A percentile compares a stretch with the other conserved stretches of the same genome.
Conservation (phyloP, 768 basidiomycete species). For the Pleurotus giganteus region DNA sequence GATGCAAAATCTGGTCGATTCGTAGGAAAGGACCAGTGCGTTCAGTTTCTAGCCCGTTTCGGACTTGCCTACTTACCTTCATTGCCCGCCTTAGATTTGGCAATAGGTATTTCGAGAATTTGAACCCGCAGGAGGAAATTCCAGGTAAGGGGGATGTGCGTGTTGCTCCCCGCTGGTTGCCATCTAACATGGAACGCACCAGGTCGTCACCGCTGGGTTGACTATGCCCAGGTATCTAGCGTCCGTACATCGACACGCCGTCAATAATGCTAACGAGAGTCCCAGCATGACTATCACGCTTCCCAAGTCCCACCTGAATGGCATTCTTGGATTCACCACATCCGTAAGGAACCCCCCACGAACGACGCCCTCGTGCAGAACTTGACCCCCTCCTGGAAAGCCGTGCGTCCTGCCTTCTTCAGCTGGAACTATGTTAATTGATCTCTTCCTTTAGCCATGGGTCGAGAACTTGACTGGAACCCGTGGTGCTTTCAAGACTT, state of each 20-base stretch:
- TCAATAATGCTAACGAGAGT: conserved; percentile 5
- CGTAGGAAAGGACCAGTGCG: conserved; percentile 82
- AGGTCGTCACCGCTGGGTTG: conserved; percentile 98
- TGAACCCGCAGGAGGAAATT: conserved; percentile 81
- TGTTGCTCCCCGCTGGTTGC: neutral
- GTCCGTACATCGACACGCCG: neutral
- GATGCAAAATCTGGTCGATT: conserved; percentile 86
- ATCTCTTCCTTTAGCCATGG: conserved; percentile 57
- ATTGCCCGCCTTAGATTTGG: conserved; percentile 61
- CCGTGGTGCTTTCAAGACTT: conserved; percentile 83
- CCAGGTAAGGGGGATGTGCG: conserved; percentile 58
- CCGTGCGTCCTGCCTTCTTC: conserved; percentile 46
- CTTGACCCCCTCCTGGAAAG: conserved; percentile 76
- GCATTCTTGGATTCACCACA: conserved; percentile 95
- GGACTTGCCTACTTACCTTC: neutral
- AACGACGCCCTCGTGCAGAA: conserved; percentile 72
- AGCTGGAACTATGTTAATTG: conserved; percentile 1
- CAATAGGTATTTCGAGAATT: conserved; percentile 92
- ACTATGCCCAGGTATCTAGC: conserved; percentile 74
- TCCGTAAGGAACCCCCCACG: conserved; percentile 77
- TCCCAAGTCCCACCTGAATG: conserved; percentile 94
- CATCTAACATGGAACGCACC: conserved; percentile 13
- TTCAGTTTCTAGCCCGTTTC: conserved; percentile 18
- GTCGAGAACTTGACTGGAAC: conserved; percentile 92
- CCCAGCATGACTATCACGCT: conserved; percentile 82